These are phyloP conservation scores for Passalora sequoiae DNA, from an alignment of 2,329 filamentous ascomycete species.

Conservation along the genomic window DNA sequence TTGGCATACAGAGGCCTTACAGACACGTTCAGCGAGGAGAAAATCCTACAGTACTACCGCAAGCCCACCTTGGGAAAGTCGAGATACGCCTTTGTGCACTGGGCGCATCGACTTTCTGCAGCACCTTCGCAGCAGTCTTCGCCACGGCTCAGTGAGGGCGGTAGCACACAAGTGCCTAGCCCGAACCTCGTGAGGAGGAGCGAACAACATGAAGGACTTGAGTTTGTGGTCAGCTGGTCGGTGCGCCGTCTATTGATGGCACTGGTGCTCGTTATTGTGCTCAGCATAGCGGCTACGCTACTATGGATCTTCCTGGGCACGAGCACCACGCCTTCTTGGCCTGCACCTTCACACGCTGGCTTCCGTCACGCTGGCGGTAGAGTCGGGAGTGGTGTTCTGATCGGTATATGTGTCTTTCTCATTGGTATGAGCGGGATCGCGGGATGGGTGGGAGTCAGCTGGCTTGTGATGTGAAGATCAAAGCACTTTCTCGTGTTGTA, in stretches of 20 bases:
- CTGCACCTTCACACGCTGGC: conserved; percentile 20
- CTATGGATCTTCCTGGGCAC: conserved; percentile 36
- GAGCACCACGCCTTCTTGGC: conserved; percentile 15
- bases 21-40: conserved; percentile 38
- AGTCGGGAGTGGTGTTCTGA: conserved; percentile 31
- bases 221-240: conserved; percentile 36
- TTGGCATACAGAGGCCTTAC: conserved; percentile 29
- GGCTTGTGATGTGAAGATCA: conserved; percentile 36
- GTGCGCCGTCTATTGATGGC: conserved; percentile 27
- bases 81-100: conserved; percentile 42
- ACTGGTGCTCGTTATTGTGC: conserved; percentile 26
- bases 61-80: conserved; percentile 33
- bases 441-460: conserved; percentile 37
- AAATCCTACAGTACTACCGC: conserved; percentile 35
- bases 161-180: conserved; percentile 9
- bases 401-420: conserved; percentile 35
- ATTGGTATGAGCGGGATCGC: conserved; percentile 31
- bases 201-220: conserved; percentile 33
- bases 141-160: conserved; percentile 3
- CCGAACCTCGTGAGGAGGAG: conserved; percentile 17
- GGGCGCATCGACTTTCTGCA: conserved; percentile 37
- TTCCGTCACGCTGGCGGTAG: conserved; percentile 33
- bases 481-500: too few relatives aligned
- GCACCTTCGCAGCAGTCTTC: conserved; percentile 9
- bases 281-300: conserved; percentile 30